Percentiles rank a stretch among this genome's conserved stretches.
Conservation (phyloP, 2,329 filamentous ascomycete genomes). For the Trichoderma pleuroti region DNA sequence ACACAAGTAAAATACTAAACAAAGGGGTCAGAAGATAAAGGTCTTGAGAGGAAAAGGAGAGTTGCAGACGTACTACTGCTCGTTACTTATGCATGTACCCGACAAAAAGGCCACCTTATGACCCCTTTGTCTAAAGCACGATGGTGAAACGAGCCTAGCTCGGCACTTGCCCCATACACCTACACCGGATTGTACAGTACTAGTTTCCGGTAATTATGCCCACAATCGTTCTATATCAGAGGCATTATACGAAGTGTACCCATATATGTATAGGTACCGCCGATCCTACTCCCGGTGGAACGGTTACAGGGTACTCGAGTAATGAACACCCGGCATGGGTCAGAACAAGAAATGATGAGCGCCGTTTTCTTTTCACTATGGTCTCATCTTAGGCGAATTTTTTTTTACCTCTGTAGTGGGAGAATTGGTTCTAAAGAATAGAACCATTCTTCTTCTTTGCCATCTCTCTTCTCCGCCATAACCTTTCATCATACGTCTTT, state of each 20-base stretch:
- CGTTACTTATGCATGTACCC: not conserved
- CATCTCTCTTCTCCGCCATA: not conserved
- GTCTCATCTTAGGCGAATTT: slow-evolving; percentile 11
- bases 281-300: not conserved
- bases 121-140: slow-evolving; percentile 1
- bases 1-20: not conserved
- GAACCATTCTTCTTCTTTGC: not conserved
- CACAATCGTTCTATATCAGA: not conserved
- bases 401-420: not conserved
- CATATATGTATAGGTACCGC: not conserved
- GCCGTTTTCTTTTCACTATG: not conserved
- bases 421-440: not conserved
- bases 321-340: slow-evolving; percentile 14
- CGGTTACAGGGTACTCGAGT: not conserved
- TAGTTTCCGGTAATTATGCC: not conserved
- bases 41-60: not conserved
- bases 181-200: not conserved
- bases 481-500: not conserved
- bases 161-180: not conserved
- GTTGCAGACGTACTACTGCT: not conserved
- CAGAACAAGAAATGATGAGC: slow-evolving; percentile 5
- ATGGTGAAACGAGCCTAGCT: slow-evolving; percentile 7
- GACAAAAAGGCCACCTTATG: not conserved
- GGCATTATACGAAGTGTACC: not conserved
- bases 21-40: not conserved